Base-by-base conservation (phyloP, 768 basidiomycete genomes). In the Imleria badia region DNA sequence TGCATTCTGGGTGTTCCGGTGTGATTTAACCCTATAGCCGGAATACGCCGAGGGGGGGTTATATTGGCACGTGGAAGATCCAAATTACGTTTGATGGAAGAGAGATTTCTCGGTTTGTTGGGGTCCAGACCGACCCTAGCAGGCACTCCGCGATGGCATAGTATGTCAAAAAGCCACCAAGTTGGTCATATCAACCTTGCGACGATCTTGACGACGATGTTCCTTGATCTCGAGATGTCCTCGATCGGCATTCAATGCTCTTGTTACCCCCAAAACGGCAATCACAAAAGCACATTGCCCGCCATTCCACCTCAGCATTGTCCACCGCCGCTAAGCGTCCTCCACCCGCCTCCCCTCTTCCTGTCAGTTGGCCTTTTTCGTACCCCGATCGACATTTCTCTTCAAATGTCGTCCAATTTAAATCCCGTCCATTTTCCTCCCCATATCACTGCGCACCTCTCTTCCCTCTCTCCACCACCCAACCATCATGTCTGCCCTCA, bases 61-160 rank as follows among this genome's bases (percentile, higher is more conserved):
- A 22, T 5, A 13, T 5, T 29, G n/a, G 39, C 50, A 48, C 45
- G 54, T 51, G 58, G 36, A 26, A 22, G 51, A 50, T 57, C 33
- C 48, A 54, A 45, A 59, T 60, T 54, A 54, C 59, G 59, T 54
- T 41, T 60, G 36, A 59, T 60, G 43, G 30, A 53, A 58, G 38
- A 34, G 54, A 45, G 4, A 43, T 45, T 51, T 58, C 30, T 45
- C 46, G 36, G 42, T 29, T 51, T 43, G 48, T 56, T 40, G 6
- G 40, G 48, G 54, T 39, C 45, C 19, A 51, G 48, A 29, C 56
- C 39, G 23, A 39, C 20, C 14, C 3, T 48, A 5, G 38, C 1
- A 36, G 29, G 36, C 9, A 64, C 59, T 65, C 68, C 66, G 68
- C 66, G 66, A 66, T 44, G 66, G 51, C 66, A 64, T 51, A 54